A percentile compares a stretch with the other conserved stretches of the same genome.
Conservation (phyloP, 148 eudicot species). For the Nepenthes gracilis region DNA sequence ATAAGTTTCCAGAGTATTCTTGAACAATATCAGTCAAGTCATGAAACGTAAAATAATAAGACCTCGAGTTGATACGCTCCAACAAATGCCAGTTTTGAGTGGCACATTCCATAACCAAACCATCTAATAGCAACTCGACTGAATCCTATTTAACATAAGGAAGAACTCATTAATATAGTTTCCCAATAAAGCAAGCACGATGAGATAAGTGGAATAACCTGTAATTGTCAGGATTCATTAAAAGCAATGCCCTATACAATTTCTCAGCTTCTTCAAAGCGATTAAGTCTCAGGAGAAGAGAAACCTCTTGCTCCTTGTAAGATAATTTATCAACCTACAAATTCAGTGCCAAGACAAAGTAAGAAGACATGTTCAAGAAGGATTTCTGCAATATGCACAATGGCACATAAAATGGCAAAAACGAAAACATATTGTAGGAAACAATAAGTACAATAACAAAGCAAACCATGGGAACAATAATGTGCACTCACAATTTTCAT, state of each 20-base stretch:
- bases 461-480: background rate
- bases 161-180: background rate
- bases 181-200: conserved; percentile 3
- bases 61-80: too few species aligned
- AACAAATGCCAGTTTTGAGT: too few species aligned
- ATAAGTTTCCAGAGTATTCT: too few species aligned
- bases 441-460: conserved; percentile 1
- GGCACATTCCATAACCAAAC: too few species aligned
- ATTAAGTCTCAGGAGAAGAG: conserved; percentile 79
- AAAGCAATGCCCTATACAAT: conserved; percentile 57
- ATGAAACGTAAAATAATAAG: too few species aligned
- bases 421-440: background rate
- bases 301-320: conserved; percentile 80
- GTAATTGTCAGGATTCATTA: conserved; percentile 96
- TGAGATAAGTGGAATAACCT: conserved; percentile 34
- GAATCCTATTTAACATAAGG: too few species aligned
- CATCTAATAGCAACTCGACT: too few species aligned
- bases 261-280: conserved; percentile 63
- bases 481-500: conserved; percentile 57
- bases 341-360: conserved; percentile 8
- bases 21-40: too few species aligned
- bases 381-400: background rate
- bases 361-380: background rate
- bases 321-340: conserved; percentile 75
- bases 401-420: background rate